Percentiles rank a stretch among this genome's conserved stretches.
phyloP scores from a whole-genome alignment of 352 stramenopile genomes.

The Phytophthora quininea region DNA sequence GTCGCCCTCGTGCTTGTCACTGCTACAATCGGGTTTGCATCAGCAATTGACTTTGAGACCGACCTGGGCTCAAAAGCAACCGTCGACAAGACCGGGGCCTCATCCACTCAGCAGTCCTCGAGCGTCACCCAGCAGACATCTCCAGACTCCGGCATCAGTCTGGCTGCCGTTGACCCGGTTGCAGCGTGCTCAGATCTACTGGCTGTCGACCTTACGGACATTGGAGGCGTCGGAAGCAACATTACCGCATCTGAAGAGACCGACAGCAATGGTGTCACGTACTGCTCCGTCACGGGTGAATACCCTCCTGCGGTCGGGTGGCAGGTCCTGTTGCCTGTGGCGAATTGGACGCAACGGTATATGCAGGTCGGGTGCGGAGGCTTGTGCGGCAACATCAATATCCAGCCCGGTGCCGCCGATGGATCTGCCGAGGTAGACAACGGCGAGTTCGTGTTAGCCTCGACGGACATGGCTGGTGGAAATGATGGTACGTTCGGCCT shows the following conservation, averaged over 20 bases:
- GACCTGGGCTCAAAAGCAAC: slow-evolving; percentile 4
- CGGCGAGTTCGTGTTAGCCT: slow-evolving; percentile 37
- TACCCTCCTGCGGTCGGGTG: slow-evolving; percentile 26
- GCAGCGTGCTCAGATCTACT: slow-evolving; percentile 30
- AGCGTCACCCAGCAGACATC: slow-evolving; percentile 7
- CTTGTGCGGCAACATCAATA: slow-evolving; percentile 40
- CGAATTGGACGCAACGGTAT: slow-evolving; percentile 52
- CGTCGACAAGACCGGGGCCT: neutral
- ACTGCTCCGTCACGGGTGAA: slow-evolving; percentile 35
- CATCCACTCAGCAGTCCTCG: slow-evolving; percentile 10
- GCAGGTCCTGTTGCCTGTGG: slow-evolving; percentile 39
- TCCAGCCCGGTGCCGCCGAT: slow-evolving; percentile 32
- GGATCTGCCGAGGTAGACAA: slow-evolving; percentile 29
- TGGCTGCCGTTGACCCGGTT: slow-evolving; percentile 28
- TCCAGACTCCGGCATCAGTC: slow-evolving; percentile 18
- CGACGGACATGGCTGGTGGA: slow-evolving; percentile 42
- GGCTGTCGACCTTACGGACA: slow-evolving; percentile 30
- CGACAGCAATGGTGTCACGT: slow-evolving; percentile 31
- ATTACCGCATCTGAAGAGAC: slow-evolving; percentile 31
- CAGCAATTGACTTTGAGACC: slow-evolving; percentile 14
- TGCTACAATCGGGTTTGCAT: slow-evolving; percentile 1
- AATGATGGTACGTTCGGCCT: slow-evolving; percentile 41
- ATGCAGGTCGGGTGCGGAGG: slow-evolving; percentile 48
- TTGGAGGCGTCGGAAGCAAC: slow-evolving; percentile 33
- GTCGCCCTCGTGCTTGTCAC: neutral